Conservation (phyloP, 78 protist species). For the Anaeramoeba flamelloides region DNA sequence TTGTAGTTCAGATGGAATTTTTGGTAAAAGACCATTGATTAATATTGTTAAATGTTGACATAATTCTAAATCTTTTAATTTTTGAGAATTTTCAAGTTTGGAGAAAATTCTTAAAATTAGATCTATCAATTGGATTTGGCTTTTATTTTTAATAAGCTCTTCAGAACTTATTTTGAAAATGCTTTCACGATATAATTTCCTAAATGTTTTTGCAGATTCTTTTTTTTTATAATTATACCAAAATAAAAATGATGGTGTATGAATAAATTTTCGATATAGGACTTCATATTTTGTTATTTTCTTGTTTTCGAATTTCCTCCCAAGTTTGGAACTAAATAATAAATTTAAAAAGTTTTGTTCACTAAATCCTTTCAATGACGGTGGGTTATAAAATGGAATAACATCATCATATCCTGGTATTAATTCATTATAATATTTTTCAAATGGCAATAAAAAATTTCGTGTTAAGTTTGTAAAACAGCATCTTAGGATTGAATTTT, state of each 20-base stretch:
- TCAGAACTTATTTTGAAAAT: no score
- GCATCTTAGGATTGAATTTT: neutral
- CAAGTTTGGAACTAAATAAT: neutral
- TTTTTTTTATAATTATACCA: neutral
- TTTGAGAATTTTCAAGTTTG: no score
- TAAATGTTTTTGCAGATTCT: neutral
- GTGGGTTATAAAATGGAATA: neutral
- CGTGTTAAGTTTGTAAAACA: neutral
- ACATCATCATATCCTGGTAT: neutral
- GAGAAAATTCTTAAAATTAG: no score
- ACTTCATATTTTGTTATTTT: neutral
- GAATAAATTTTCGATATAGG: neutral
- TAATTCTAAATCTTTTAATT: no score
- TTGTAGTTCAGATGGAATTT: no score
- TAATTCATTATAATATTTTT: neutral
- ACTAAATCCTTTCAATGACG: neutral
- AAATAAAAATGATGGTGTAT: neutral
- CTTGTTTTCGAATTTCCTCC: neutral
- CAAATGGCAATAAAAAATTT: neutral
- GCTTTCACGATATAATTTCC: neutral
- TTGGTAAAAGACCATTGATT: no score
- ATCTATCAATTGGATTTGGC: no score
- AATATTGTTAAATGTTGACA: no score
- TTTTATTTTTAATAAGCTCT: no score
- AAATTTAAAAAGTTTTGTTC: neutral